phyloP scores from a whole-genome alignment of 2,329 filamentous ascomycete species.

The Alternaria metachromatica region DNA sequence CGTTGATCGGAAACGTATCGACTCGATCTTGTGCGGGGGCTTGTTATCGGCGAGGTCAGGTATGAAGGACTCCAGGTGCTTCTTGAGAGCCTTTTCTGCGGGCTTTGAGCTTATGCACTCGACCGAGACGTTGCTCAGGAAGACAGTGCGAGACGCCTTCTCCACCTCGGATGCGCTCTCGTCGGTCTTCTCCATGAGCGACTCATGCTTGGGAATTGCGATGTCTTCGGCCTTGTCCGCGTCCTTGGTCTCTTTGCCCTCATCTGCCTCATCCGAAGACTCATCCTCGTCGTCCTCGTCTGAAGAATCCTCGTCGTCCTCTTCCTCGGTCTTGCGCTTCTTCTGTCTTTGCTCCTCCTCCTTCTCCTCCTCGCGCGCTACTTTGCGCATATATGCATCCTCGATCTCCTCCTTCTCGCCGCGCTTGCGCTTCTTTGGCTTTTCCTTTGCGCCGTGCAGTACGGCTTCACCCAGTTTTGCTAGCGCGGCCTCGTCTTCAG shows the following conservation, averaged over 20 bases:
- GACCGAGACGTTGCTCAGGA: conserved; percentile 88
- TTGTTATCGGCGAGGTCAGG: conserved; percentile 56
- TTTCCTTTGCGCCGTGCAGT: conserved; percentile 38
- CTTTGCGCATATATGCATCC: conserved; percentile 70
- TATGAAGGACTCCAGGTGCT: conserved; percentile 80
- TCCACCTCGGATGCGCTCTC: conserved; percentile 68
- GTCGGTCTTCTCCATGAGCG: conserved; percentile 47
- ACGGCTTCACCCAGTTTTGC: conserved; percentile 36
- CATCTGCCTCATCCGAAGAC: conserved; percentile 34
- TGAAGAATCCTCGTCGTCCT: conserved; percentile 14
- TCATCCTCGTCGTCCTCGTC: conserved; percentile 22
- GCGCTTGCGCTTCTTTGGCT: conserved; percentile 55
- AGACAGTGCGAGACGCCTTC: conserved; percentile 88
- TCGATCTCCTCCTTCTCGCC: conserved; percentile 72
- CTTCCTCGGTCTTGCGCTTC: conserved; percentile 45
- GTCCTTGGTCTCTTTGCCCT: conserved; percentile 38
- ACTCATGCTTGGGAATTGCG: conserved; percentile 60
- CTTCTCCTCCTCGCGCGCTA: conserved; percentile 59
- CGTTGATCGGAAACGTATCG: conserved; percentile 91
- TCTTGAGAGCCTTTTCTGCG: conserved; percentile 77
- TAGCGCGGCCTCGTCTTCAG: conserved; percentile 32
- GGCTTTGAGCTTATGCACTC: conserved; percentile 82
- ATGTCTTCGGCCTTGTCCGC: conserved; percentile 55
- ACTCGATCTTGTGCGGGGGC: conserved; percentile 77
- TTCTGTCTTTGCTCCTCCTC: conserved; percentile 49